phyloP scores from a whole-genome alignment of 2,329 filamentous ascomycete genomes.

The Colletotrichum viniferum region DNA sequence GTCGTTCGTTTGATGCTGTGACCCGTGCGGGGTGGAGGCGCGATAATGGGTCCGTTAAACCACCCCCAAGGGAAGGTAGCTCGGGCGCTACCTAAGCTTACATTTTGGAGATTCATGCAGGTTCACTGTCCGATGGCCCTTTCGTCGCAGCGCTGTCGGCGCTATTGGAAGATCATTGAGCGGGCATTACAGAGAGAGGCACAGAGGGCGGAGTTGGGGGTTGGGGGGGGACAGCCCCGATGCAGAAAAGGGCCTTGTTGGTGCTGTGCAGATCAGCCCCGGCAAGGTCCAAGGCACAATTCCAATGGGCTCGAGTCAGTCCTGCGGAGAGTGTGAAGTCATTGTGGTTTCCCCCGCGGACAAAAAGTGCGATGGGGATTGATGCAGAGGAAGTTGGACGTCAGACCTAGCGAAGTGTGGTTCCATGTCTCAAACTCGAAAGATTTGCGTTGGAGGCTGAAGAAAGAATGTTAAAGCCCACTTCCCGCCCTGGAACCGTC shows the following conservation, averaged over 20 bases:
- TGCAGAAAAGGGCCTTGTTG: background rate
- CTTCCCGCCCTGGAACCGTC: background rate
- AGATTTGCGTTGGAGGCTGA: background rate
- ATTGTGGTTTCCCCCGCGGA: background rate
- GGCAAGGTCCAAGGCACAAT: background rate
- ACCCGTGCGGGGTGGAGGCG: background rate
- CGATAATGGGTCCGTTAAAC: background rate
- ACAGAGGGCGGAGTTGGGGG: background rate
- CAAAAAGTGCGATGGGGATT: background rate
- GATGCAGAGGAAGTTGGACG: background rate
- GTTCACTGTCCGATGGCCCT: background rate
- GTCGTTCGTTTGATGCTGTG: slow-evolving; percentile 1
- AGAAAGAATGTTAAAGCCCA: background rate
- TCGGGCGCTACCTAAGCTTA: background rate
- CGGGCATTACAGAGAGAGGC: background rate
- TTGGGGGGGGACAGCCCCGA: background rate
- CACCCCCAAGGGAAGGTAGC: background rate
- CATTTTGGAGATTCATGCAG: background rate
- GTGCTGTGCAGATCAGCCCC: background rate
- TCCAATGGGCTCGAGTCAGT: background rate
- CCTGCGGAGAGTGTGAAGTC: background rate
- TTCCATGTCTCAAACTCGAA: background rate
- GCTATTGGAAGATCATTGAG: background rate
- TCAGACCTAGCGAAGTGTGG: background rate
- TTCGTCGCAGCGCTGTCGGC: background rate